Conservation (phyloP, 805 yeast genomes). For the Saturnispora mendoncae region DNA sequence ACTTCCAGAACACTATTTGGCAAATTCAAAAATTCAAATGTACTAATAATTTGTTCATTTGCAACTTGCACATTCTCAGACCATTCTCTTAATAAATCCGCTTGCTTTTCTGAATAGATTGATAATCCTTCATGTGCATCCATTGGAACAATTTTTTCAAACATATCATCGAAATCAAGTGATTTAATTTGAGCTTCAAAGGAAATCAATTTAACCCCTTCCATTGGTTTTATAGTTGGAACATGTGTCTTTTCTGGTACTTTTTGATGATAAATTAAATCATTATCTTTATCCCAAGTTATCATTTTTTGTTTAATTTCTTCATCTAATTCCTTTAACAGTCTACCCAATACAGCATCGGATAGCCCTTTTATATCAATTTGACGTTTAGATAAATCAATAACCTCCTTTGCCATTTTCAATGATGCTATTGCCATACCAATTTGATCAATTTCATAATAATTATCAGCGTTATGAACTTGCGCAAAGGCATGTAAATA, state of each 20-base stretch:
- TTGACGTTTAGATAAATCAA: background rate
- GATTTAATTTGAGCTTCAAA: slow-evolving; percentile 42
- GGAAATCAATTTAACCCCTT: slow-evolving; percentile 54
- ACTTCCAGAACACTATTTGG: slow-evolving; percentile 57
- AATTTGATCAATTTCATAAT: slow-evolving; percentile 47
- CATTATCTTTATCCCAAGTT: slow-evolving; percentile 69
- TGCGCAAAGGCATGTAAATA: slow-evolving; percentile 54
- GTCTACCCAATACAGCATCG: background rate
- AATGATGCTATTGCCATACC: slow-evolving; percentile 73
- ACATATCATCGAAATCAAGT: slow-evolving; percentile 46
- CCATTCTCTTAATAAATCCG: slow-evolving; percentile 62
- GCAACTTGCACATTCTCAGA: slow-evolving; percentile 69
- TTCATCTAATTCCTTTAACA: slow-evolving; percentile 7
- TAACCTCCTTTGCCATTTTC: slow-evolving; percentile 27
- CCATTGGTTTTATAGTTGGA: slow-evolving; percentile 59
- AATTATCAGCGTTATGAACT: slow-evolving; percentile 47
- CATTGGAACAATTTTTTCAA: slow-evolving; percentile 75
- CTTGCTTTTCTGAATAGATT: slow-evolving; percentile 82
- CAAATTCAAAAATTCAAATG: slow-evolving; percentile 69
- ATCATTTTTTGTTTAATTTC: slow-evolving; percentile 24
- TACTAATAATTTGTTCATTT: slow-evolving; percentile 68
- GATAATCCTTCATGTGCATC: slow-evolving; percentile 82
- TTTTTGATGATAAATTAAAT: slow-evolving; percentile 74
- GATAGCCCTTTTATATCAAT: background rate
- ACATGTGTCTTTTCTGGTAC: slow-evolving; percentile 56